phyloP scores from a whole-genome alignment of 306 rosid genomes.

The Boehmeria nivea region DNA sequence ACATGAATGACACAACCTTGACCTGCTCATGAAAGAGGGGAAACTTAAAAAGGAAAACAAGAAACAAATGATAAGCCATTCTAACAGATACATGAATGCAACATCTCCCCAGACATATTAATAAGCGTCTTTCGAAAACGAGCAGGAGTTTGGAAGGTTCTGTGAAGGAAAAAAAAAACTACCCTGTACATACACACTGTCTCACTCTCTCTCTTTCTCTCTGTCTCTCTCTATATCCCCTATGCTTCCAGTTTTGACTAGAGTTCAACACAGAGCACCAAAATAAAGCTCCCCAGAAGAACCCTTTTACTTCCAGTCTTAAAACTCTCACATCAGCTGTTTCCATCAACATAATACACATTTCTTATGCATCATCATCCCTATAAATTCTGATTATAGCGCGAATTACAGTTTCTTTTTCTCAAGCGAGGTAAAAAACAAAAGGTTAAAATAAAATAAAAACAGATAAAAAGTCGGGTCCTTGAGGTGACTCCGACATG shows the following conservation, averaged over 20 bases:
- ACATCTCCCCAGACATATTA: slow-evolving; percentile 6
- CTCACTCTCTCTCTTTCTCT: too few relatives aligned
- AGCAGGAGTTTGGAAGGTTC: slow-evolving; percentile 26
- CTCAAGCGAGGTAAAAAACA: background rate
- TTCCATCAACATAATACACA: slow-evolving; percentile 37
- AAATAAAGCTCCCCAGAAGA: slow-evolving; percentile 39
- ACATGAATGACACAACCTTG: background rate
- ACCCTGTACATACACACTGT: slow-evolving; percentile 39
- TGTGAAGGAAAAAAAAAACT: slow-evolving; percentile 12
- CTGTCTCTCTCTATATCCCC: slow-evolving; percentile 5
- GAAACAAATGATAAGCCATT: background rate
- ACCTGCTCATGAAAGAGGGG: background rate
- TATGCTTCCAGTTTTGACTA: slow-evolving; percentile 25
- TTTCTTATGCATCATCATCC: slow-evolving; percentile 20
- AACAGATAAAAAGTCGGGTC: slow-evolving; percentile 17
- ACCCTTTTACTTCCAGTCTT: slow-evolving; percentile 23
- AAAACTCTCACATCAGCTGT: slow-evolving; percentile 19
- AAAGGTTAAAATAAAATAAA: background rate
- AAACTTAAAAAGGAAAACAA: too few relatives aligned
- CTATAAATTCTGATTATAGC: slow-evolving; percentile 16
- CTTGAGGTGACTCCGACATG: slow-evolving; percentile 16
- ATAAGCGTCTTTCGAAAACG: background rate
- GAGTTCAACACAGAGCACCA: slow-evolving; percentile 41
- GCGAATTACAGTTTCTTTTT: slow-evolving; percentile 22
- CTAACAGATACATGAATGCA: slow-evolving; percentile 1